Evolutionary conservation across 768 basidiomycete genomes (phyloP), one percentile per base, ranked within the genome.

Genomic region (Hortiboletus flavorubellus): DNA sequence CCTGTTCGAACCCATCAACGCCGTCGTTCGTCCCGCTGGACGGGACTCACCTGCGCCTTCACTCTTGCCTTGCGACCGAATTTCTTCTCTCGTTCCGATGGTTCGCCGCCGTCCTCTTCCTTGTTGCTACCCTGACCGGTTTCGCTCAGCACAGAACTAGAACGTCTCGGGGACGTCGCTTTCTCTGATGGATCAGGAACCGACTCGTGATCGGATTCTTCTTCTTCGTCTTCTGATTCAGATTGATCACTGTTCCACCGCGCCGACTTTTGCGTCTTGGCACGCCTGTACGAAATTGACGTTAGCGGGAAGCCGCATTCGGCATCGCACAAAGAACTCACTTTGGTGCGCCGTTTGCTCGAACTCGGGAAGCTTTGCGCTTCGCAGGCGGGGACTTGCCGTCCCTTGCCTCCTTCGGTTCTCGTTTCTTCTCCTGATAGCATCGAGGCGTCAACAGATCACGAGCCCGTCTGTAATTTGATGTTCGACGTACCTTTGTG

Each of bases 381-480:
- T 87, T 86, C 30, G 71, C 70, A 52, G 64, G 68, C 29, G 79
- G 72, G 1, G 75, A 70, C 67, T 81, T 83, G 33, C 76, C 73
- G 31, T 85, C 80, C 55, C 76, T 81, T 59, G 74, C 73, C 58
- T 84, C 80, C 37, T 35, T 62, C 2, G 60, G 54, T 46, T 67
- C 69, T 15, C 68, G 67, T 21, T 62, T 72, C 59, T 73, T 73
- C 66, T 81, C 74, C 64, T 76, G n/a, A 64, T 58, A 63, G 46
- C 29, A 37, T 8, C 26, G 15, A 40, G 16, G 30, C 18, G 15
- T 47, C 46, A 61, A 58, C 57, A 37, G 33, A 52, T 41, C 49
- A 46, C n/a, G n/a, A 21, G n/a, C 21, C 51, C 37, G 26, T 8
- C 40, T 42, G 45, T 4, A 40, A 41, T 45, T 26, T 35, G 26